Evolutionary conservation across 2,329 filamentous ascomycete species (phyloP), one percentile per base, ranked within the genome.

Genomic region (Macrophomina tecta): DNA sequence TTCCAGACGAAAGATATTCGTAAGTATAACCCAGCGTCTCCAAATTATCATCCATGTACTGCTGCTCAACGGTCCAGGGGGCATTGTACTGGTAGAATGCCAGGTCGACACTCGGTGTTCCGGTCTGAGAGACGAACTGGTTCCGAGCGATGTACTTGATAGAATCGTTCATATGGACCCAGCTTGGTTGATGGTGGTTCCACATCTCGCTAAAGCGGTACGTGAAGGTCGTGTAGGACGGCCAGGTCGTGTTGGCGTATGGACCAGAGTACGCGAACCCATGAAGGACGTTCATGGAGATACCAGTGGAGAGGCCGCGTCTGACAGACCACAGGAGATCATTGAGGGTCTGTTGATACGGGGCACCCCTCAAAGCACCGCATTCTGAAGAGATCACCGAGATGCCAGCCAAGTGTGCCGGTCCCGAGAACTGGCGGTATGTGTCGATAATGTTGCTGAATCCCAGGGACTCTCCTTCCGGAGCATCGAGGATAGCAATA

Each of bases 241-340:
- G 83, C 83, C 83, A 85, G 0, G 83, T 84, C 0, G 83, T 84
- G 58, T 81, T 78, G 0, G 71, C 71, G 64, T 84, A 84, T 5
- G 78, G 69, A 1, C 78, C 79, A 0, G 76, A 76, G 60, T 80
- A 82, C 0, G 81, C 71, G 53, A 74, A 74, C 0, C 82, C 83
- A 67, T 85, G 83, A 7, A 84, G 69, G 4, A 85, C 77, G 45
- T 81, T 71, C 49, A 80, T 76, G 48, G 82, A 84, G 18, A 84
- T 73, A 1, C 78, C 78, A 3, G 77, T 82, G 1, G 78, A 77
- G 51, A 81, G 72, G 0, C 79, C 77, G 5, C 76, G 73, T 45
- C 82, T 81, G 9, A 80, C 70, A n/a, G 76, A 69, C 65, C 72
- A 78, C 4, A 77, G 69, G 4, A 79, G 70, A n/a, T 76, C 71